Evolutionary conservation across 2,329 filamentous ascomycete species (phyloP).

Genomic region (Fusarium floridanum): DNA sequence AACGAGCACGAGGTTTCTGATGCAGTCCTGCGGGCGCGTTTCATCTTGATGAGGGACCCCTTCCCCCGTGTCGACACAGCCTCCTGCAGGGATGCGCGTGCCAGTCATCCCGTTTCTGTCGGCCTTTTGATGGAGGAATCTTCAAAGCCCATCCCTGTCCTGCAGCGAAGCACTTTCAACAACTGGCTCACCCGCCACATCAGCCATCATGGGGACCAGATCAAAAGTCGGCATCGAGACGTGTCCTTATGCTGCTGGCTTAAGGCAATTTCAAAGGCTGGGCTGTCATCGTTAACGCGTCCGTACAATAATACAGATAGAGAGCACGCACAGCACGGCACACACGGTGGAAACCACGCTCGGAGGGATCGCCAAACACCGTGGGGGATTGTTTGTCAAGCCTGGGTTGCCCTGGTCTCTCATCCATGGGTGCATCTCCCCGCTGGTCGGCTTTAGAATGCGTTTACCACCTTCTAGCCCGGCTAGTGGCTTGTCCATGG

Average conservation of each 20-base stretch:
- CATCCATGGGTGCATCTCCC: conserved; percentile 34
- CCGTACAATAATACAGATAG: not conserved
- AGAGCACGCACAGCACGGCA: not conserved
- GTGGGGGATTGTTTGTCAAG: conserved; percentile 42
- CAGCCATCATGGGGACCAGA: conserved; percentile 2
- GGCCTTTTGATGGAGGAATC: conserved; percentile 6
- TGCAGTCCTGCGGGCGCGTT: conserved; percentile 65
- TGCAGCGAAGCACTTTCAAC: conserved; percentile 23
- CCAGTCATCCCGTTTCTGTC: conserved; percentile 34
- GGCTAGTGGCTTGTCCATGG: conserved; percentile 39
- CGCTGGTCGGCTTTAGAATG: conserved; percentile 35
- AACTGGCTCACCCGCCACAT: conserved; percentile 32
- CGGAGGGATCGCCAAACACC: conserved; percentile 25
- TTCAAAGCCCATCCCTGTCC: conserved; percentile 35
- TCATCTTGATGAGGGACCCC: conserved; percentile 57
- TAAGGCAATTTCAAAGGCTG: conserved; percentile 10
- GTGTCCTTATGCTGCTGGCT: conserved; percentile 17
- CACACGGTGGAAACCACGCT: conserved; percentile 18
- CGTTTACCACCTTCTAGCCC: conserved; percentile 29
- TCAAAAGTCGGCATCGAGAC: conserved; percentile 15
- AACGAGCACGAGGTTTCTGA: conserved; percentile 52
- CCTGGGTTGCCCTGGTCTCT: conserved; percentile 19
- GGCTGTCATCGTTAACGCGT: not conserved
- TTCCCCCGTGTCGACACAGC: conserved; percentile 40
- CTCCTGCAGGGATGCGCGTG: conserved; percentile 42